Base-by-base conservation (phyloP, 352 stramenopile genomes). In the Globisporangium nagaii region DNA sequence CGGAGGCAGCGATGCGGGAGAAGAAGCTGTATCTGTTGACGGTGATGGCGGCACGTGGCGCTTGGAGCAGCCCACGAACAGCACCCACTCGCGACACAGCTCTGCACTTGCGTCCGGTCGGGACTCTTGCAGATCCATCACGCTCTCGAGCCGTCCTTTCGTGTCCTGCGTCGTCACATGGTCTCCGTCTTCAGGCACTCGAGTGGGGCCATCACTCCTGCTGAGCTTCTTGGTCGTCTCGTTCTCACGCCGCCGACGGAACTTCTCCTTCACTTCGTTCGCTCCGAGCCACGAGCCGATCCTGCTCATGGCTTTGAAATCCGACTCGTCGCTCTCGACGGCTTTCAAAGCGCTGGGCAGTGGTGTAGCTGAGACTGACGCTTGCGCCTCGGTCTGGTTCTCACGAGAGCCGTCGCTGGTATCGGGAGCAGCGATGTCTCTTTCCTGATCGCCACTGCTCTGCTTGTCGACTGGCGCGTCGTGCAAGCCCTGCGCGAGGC, bases 21-120 rank as follows among this genome's bases (percentile, higher is more conserved):
- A n/a, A n/a, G n/a, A n/a, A n/a, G n/a, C n/a, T n/a, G n/a, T n/a
- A n/a, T n/a, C n/a, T n/a, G n/a, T n/a, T n/a, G n/a, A 17, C 35
- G 28, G 52, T 25, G 3, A 13, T 19, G 24, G 30, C 15, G 28
- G 44, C 1, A 60, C 46, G 19, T 54, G 22, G 20, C 57, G 49
- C 24, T 58, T 71, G 4, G 70, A 79, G 48, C 83, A 93, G 2
- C 61, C 61, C 41, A 75, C 51, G 24, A 93, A 87, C 1, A 90
- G 41, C 0, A 90, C 74, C 83, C 83, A 93, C 53, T 88, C 79
- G 51, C 75, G 65, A 47, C 83, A 93, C 2, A 93, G 53, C 17
- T 62, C 43, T 0, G 74, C 63, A 46, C 50, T 78, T 7, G 70
- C 62, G 48, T 82, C 60, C 10, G 59, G 53, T 22, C 78, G 62